Percentiles rank a stretch among this genome's conserved stretches.
Evolutionary conservation across 345 rosid genomes (phyloP).

Genomic region (Jatropha curcas): DNA sequence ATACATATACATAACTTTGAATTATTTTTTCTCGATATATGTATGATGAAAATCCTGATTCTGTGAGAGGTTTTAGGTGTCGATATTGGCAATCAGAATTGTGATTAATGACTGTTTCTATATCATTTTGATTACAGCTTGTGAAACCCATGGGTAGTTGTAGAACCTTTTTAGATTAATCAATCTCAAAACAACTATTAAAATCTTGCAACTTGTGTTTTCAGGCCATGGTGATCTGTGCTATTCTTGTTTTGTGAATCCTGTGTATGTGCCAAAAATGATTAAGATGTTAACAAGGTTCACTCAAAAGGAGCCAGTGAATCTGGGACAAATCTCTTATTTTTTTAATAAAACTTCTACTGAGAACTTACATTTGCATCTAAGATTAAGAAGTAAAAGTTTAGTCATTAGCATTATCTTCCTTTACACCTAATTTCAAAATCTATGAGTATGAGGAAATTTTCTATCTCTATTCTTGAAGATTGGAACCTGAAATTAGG

Average conservation of each 20-base stretch:
- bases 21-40: too few relatives aligned
- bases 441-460: too few relatives aligned
- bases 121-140: conserved; percentile 1
- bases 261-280: background rate
- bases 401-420: too few relatives aligned
- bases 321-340: background rate
- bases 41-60: too few relatives aligned
- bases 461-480: too few relatives aligned
- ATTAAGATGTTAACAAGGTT: background rate
- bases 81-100: background rate
- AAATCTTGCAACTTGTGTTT: background rate
- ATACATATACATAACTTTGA: too few relatives aligned
- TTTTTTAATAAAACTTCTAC: background rate
- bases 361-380: background rate
- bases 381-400: background rate
- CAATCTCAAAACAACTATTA: background rate
- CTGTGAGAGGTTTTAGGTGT: background rate
- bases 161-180: background rate
- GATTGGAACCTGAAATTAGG: too few relatives aligned
- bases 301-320: background rate
- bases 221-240: background rate
- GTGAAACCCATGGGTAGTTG: background rate
- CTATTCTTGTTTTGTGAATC: background rate
- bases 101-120: background rate
- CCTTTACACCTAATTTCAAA: too few relatives aligned